Conservation (phyloP, 371 early-diverging fungal genomes). For the Parasitella parasitica region DNA sequence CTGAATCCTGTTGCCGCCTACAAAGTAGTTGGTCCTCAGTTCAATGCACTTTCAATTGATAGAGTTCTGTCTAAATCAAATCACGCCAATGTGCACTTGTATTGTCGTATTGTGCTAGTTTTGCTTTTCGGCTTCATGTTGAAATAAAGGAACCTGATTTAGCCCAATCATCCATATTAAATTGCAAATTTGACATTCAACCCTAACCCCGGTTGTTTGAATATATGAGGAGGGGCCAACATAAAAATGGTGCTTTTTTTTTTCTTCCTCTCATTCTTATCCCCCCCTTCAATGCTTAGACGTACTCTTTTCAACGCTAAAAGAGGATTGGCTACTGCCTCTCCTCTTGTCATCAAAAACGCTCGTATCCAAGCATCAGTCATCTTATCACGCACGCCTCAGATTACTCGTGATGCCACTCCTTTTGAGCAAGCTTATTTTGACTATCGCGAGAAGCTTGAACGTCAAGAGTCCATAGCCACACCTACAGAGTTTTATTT, state of each 20-base stretch:
- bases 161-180: neutral
- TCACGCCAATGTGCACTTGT: neutral
- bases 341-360: constrained; percentile 36
- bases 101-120: neutral
- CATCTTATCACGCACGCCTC: constrained; percentile 79
- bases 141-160: neutral
- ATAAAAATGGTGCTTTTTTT: neutral
- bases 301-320: constrained; percentile 1
- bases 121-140: neutral
- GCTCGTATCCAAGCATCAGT: constrained; percentile 65
- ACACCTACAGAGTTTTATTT: constrained; percentile 87
- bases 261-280: neutral
- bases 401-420: constrained; percentile 70
- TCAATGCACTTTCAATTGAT: neutral
- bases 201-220: neutral
- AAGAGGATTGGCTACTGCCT: constrained; percentile 23
- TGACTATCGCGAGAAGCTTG: constrained; percentile 71
- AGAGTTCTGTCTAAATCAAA: neutral
- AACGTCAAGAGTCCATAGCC: constrained; percentile 58
- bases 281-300: neutral
- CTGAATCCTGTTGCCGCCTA: neutral
- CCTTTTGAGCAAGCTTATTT: constrained; percentile 79
- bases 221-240: neutral
- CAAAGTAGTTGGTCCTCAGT: constrained; percentile 7
- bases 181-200: neutral